A percentile compares a stretch with the other conserved stretches of the same genome.
phyloP scores from a whole-genome alignment of 1,284 basidiomycete species.

The Ganoderma resinaceum region DNA sequence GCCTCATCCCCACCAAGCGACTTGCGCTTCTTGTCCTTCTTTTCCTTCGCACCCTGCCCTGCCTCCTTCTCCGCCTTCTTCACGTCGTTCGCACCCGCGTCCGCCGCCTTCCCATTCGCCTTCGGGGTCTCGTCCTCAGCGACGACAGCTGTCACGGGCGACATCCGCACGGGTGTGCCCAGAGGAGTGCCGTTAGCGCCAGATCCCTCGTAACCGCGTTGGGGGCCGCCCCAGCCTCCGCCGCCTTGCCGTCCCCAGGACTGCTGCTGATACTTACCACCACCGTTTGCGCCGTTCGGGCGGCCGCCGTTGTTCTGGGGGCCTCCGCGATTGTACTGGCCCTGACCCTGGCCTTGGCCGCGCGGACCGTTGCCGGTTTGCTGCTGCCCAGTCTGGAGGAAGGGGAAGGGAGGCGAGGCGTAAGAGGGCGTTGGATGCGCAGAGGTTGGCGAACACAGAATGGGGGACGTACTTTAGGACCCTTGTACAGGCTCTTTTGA shows the following conservation, averaged over 20 bases:
- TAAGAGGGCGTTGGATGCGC: not conserved
- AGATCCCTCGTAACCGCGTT: slow-evolving; percentile 48
- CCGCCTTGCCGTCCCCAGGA: slow-evolving; percentile 31
- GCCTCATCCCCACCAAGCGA: slow-evolving; percentile 23
- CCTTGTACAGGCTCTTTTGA: slow-evolving; percentile 86
- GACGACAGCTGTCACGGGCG: slow-evolving; percentile 40
- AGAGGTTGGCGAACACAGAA: not conserved
- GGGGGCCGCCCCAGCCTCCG: slow-evolving; percentile 24
- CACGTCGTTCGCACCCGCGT: slow-evolving; percentile 11
- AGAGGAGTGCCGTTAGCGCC: slow-evolving; percentile 75
- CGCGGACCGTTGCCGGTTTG: slow-evolving; percentile 31
- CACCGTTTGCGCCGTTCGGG: slow-evolving; percentile 20
- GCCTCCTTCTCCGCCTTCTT: slow-evolving; percentile 24
- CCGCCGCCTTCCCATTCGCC: slow-evolving; percentile 12
- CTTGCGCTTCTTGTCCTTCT: slow-evolving; percentile 40
- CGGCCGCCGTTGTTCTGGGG: slow-evolving; percentile 13
- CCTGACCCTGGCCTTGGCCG: slow-evolving; percentile 17
- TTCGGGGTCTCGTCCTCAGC: slow-evolving; percentile 21
- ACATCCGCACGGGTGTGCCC: slow-evolving; percentile 65
- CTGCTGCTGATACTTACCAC: slow-evolving; percentile 40
- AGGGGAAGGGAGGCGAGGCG: not conserved
- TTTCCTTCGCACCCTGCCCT: slow-evolving; percentile 32
- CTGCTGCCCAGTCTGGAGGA: slow-evolving; percentile 17
- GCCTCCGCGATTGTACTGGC: slow-evolving; percentile 18
- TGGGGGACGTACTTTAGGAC: slow-evolving; percentile 55